Evolutionary conservation across 768 basidiomycete genomes (phyloP), one percentile per base, ranked within the genome.

Genomic region (Xerocomellus chrysenteron): DNA sequence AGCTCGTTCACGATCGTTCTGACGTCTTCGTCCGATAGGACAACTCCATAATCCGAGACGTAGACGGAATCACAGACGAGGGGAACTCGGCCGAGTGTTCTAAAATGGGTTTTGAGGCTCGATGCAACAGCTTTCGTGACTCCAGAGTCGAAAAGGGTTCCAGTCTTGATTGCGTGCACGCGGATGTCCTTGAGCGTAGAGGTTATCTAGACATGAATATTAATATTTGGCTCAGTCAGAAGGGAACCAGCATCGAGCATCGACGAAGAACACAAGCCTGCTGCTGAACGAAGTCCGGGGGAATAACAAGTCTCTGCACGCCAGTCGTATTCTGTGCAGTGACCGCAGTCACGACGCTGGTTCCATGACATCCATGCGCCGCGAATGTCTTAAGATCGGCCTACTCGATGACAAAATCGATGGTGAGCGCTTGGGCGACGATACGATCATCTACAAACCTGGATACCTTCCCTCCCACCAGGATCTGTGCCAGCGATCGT

Each of bases 301-400:
- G 35, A 2, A 43, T 28, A 3, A 21, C 7, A 6, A 43, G 32
- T 19, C 33, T 19, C 41, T 32, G 49, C 6, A 55, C 50, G 32
- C 50, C 41, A 12, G 19, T 13, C 12, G 12, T 21, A 17, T 43
- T 52, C 48, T 43, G 54, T 8, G 54, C 33, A 4, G 54, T 55
- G 24, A 55, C 32, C 14, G 54, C 54, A 12, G 54, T 52, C 16
- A 55, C 54, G 0, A 55, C 54, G 19, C 54, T 55, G n/a, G 55
- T 53, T 9, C 55, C 50, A n/a, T 55, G 42, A 36, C 54, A 54
- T 4, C 55, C 55, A 24, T 44, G 55, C 5, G 36, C 51, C 8
- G 55, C 43, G 28, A 54, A 54, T 2, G 55, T 55, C 17, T 39
- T 55, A 8, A 54, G 51, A 13, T 56, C 55, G 21, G 51, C 55